Evolutionary conservation across 2,329 filamentous ascomycete genomes (phyloP).

Genomic region (Chaetomium globosum): DNA sequence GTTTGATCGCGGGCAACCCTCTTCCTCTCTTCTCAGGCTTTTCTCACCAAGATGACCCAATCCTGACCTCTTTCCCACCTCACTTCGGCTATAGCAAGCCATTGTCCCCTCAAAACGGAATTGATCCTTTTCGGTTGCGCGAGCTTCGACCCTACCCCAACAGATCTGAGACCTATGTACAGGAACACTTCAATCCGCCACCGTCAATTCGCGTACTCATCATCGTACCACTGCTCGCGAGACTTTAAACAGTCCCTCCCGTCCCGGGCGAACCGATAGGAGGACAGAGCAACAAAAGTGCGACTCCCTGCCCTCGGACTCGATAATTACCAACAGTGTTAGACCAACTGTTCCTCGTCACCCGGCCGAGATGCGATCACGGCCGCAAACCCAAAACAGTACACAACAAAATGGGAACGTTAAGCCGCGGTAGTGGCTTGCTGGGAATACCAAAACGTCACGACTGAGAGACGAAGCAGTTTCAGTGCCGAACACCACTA

Average conservation of each 20-base stretch:
- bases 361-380: neutral
- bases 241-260: neutral
- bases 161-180: neutral
- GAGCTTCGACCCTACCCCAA: neutral
- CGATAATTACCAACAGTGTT: neutral
- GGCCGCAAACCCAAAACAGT: neutral
- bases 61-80: neutral
- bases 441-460: too few relatives aligned
- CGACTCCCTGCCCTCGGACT: neutral
- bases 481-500: neutral
- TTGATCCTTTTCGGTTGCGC: neutral
- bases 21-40: too few relatives aligned
- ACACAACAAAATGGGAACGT: neutral
- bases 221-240: neutral
- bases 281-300: neutral
- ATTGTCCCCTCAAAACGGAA: neutral
- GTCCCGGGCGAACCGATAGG: neutral
- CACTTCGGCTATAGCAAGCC: neutral
- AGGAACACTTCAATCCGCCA: neutral
- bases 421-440: neutral
- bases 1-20: neutral
- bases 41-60: neutral
- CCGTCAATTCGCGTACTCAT: neutral
- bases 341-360: neutral
- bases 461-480: neutral